Base-by-base conservation (phyloP, 352 stramenopile genomes). In the Phytopythium helicoides region DNA sequence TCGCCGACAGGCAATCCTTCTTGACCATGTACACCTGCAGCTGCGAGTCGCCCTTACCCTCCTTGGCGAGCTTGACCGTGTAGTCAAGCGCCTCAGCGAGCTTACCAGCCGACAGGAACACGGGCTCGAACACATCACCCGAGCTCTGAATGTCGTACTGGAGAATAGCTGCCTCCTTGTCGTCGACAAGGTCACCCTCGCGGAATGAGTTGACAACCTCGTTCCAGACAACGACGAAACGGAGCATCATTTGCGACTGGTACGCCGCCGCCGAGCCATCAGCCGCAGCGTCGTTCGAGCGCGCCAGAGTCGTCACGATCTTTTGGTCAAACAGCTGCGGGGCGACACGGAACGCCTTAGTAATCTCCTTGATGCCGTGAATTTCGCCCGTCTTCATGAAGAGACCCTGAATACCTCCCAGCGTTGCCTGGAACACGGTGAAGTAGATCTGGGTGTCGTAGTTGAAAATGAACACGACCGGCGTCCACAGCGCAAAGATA, bases 361-460 rank as follows among this genome's bases (percentile, higher is more conserved):
- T 76, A 21, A 89, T 85, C 38, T 89, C 74, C 50, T 71, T 69
- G 33, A 85, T 76, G 55, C 76, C 76, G 46, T 78, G 76, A 18
- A 85, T 82, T 47, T 89, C 79, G 42, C 79, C 79, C 1, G 76
- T 89, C 52, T 87, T 86, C 79, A 87, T 89, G 23, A 77, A 56
- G 0, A 84, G 52, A 55, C 79, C 79, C 52, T 84, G 62, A 7
- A 79, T 56, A 3, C 54, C 66, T 54, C 79, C 79, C 34, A 83
- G 64, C 4, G 76, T 47, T 35, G 76, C 76, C 47, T 89, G 79
- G 56, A 89, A 86, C 12, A 83, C 60, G 1, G 79, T 87, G 47
- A 89, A 89, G 58, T 87, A 89, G 45, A 89, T 89, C 51, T 89
- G 79, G 16, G 79, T 87, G 52, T 89, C 79, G 60, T 89, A 89